These are phyloP conservation scores for Exophiala aquamarina DNA, from an alignment of 2,329 filamentous ascomycete genomes.

Conservation along the genomic window DNA sequence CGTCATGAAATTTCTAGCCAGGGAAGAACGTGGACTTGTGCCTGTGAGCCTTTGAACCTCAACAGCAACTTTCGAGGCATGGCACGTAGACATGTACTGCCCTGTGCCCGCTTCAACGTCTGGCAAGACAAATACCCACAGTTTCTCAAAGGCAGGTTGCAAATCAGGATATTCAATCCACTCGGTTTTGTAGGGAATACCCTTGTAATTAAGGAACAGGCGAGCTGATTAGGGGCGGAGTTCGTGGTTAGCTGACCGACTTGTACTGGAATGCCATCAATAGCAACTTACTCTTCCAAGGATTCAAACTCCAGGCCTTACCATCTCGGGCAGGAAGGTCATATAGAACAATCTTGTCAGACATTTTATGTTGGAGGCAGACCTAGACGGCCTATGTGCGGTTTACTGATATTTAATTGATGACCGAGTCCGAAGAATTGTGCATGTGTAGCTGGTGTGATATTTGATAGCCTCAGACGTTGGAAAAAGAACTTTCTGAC, in stretches of 20 bases:
- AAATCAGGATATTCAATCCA: slow-evolving; percentile 71
- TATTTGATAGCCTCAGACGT: no score
- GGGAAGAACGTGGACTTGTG: no score
- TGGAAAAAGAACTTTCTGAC: no score
- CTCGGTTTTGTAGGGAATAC: slow-evolving; percentile 65
- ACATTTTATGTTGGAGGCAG: slow-evolving; percentile 18
- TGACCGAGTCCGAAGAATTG: no score
- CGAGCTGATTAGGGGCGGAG: slow-evolving; percentile 50
- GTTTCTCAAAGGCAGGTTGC: slow-evolving; percentile 53
- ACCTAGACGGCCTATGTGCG: no score
- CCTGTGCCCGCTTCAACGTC: no score
- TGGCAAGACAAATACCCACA: slow-evolving; percentile 34
- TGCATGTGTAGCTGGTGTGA: no score
- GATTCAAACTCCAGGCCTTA: slow-evolving; percentile 64
- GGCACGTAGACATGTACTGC: no score
- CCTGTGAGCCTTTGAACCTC: no score
- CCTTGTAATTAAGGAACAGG: slow-evolving; percentile 67
- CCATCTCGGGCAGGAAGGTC: slow-evolving; percentile 60
- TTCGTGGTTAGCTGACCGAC: slow-evolving; percentile 3
- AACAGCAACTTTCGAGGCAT: no score
- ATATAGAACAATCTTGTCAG: slow-evolving; percentile 53
- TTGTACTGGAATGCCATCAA: slow-evolving; percentile 5
- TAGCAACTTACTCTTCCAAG: slow-evolving; percentile 63
- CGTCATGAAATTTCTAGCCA: no score
- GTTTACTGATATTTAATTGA: no score